Conservation (phyloP, 345 rosid species). For the Acer yangbiense region DNA sequence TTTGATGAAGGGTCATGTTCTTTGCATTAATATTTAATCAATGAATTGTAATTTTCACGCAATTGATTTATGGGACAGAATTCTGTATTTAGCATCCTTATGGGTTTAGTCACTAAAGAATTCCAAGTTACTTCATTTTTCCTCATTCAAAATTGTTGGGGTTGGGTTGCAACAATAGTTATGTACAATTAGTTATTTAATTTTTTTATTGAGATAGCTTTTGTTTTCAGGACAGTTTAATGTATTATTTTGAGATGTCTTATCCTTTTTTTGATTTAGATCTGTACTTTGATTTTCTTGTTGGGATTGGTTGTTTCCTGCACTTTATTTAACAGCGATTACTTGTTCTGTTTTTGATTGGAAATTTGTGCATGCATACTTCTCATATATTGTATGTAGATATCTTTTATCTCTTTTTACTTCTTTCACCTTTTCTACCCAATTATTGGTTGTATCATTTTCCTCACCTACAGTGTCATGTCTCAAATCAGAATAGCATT, state of each 20-base stretch:
- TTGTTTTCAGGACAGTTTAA: not conserved
- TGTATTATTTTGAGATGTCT: not conserved
- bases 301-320: not conserved
- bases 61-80: too few relatives aligned
- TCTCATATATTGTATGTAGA: not conserved
- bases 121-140: not conserved
- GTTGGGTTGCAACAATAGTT: not conserved
- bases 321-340: not conserved
- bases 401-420: too few relatives aligned
- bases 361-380: not conserved
- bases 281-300: not conserved
- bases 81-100: too few relatives aligned
- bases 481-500: not conserved
- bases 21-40: too few relatives aligned
- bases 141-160: not conserved
- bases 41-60: too few relatives aligned
- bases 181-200: not conserved
- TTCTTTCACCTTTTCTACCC: not conserved
- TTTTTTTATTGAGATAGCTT: not conserved
- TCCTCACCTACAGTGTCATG: not conserved
- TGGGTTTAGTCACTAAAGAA: too few relatives aligned
- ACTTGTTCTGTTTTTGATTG: not conserved
- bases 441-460: not conserved
- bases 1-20: too few relatives aligned
- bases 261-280: not conserved